Evolutionary conservation across 495 filamentous ascomycete species (phyloP).

Genomic region (Penicillium robsamsonii): DNA sequence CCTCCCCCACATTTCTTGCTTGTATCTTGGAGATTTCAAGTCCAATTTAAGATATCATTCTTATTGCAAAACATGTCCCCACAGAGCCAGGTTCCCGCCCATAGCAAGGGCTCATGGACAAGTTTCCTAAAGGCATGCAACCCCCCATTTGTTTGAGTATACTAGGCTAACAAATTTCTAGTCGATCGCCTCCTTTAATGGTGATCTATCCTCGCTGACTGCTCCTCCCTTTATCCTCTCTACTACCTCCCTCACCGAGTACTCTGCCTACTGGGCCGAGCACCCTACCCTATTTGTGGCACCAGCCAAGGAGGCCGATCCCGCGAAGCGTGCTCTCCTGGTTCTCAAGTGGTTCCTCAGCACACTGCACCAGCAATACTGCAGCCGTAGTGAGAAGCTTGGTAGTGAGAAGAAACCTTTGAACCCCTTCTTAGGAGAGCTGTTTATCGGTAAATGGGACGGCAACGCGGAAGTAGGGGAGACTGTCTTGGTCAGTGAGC

Average conservation of each 20-base stretch:
- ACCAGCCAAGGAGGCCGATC: conserved; percentile 75
- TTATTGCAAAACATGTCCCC: conserved; percentile 29
- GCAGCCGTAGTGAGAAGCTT: conserved; percentile 83
- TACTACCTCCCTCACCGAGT: conserved; percentile 87
- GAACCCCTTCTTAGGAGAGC: conserved; percentile 86
- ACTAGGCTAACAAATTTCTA: conserved; percentile 31
- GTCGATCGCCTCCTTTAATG: conserved; percentile 96
- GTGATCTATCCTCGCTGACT: conserved; percentile 89
- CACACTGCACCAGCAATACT: conserved; percentile 93
- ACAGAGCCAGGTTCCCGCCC: conserved; percentile 35
- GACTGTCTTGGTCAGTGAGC: conserved; percentile 71
- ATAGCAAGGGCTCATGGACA: conserved; percentile 52
- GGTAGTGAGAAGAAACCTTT: conserved; percentile 97
- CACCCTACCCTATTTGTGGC: conserved; percentile 87
- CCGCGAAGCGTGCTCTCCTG: conserved; percentile 77
- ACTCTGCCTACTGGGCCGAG: conserved; percentile 95
- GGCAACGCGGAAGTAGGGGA: conserved; percentile 65
- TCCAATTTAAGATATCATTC: not conserved
- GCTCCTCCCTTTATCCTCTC: conserved; percentile 96
- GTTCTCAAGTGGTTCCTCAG: conserved; percentile 98
- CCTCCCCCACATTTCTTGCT: conserved; percentile 4
- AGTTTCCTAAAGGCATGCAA: conserved; percentile 51
- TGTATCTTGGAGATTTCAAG: conserved; percentile 7
- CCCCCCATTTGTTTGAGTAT: not conserved
- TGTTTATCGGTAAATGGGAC: conserved; percentile 87